Evolutionary conservation across 768 basidiomycete species (phyloP).

Genomic region (Calocera cornea): DNA sequence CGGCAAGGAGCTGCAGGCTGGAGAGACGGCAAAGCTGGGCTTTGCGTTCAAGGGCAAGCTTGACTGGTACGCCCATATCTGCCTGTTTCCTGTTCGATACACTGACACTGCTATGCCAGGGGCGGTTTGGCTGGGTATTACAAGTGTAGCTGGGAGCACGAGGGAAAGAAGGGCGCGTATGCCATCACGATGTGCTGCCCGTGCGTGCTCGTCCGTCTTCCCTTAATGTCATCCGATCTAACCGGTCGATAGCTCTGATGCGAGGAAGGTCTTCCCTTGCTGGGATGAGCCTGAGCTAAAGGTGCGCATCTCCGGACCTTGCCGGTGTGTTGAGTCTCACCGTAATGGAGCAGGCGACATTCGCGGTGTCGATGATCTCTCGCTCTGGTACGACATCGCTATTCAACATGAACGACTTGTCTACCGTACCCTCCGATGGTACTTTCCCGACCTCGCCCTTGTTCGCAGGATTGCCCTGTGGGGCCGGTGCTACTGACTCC

Average conservation of each 20-base stretch:
- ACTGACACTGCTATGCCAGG: not conserved
- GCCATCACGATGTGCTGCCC: too few relatives aligned
- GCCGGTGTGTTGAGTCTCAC: not conserved
- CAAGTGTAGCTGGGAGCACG: constrained; percentile 21
- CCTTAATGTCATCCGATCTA: too few relatives aligned
- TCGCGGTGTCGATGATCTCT: constrained; percentile 60
- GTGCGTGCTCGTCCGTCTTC: too few relatives aligned
- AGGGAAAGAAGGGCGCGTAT: constrained; percentile 17
- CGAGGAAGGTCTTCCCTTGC: constrained; percentile 50
- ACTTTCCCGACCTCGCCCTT: not conserved
- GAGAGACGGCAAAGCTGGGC: constrained; percentile 54
- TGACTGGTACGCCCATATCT: constrained; percentile 22
- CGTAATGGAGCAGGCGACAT: too few relatives aligned
- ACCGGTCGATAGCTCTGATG: not conserved
- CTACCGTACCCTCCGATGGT: not conserved
- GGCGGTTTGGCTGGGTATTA: constrained; percentile 37
- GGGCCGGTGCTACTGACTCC: constrained; percentile 6
- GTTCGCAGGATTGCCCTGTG: not conserved
- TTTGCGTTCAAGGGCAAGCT: constrained; percentile 56
- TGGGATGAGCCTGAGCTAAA: constrained; percentile 92
- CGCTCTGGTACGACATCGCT: constrained; percentile 58
- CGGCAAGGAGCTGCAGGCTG: constrained; percentile 43
- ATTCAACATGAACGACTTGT: constrained; percentile 62
- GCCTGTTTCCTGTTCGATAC: constrained; percentile 11
- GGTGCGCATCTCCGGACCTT: constrained; percentile 22